Percentiles rank a stretch among this genome's conserved stretches.
These are phyloP conservation scores for Schwanniomyces yamadae DNA, from an alignment of 805 yeast genomes.

Conservation along the genomic window DNA sequence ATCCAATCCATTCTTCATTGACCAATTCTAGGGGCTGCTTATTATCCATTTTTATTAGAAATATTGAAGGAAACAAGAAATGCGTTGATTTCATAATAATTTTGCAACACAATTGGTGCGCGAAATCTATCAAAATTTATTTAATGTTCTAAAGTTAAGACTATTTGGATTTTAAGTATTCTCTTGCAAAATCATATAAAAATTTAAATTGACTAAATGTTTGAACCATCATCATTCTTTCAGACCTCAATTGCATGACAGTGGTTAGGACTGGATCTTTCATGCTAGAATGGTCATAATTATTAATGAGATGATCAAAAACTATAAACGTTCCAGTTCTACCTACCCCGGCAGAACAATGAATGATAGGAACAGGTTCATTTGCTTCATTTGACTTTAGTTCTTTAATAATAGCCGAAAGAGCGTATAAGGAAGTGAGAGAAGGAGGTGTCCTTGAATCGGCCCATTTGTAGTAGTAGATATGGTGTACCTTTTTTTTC, in stretches of 20 bases:
- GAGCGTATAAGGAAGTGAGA: slow-evolving; percentile 26
- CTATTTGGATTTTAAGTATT: neutral
- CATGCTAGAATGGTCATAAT: neutral
- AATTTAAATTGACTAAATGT: slow-evolving; percentile 36
- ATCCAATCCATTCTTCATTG: no score
- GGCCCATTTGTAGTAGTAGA: slow-evolving; percentile 44
- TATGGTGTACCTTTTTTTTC: slow-evolving; percentile 34
- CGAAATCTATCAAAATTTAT: no score
- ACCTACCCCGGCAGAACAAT: slow-evolving; percentile 52
- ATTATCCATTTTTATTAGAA: no score
- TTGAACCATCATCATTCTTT: slow-evolving; percentile 46
- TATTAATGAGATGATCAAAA: slow-evolving; percentile 30
- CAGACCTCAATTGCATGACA: slow-evolving; percentile 27
- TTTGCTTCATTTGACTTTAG: slow-evolving; percentile 4
- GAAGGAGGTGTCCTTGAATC: slow-evolving; percentile 42
- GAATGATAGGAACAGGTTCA: slow-evolving; percentile 27
- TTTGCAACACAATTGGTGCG: no score
- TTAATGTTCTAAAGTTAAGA: no score
- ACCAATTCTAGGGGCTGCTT: no score
- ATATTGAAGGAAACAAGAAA: no score
- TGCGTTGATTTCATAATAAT: no score
- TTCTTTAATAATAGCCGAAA: slow-evolving; percentile 20
- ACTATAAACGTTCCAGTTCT: slow-evolving; percentile 43
- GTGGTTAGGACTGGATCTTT: slow-evolving; percentile 29
- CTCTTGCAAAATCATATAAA: slow-evolving; percentile 27